Conservation (phyloP, 1,284 basidiomycete species). For the Papiliotrema terrestris region DNA sequence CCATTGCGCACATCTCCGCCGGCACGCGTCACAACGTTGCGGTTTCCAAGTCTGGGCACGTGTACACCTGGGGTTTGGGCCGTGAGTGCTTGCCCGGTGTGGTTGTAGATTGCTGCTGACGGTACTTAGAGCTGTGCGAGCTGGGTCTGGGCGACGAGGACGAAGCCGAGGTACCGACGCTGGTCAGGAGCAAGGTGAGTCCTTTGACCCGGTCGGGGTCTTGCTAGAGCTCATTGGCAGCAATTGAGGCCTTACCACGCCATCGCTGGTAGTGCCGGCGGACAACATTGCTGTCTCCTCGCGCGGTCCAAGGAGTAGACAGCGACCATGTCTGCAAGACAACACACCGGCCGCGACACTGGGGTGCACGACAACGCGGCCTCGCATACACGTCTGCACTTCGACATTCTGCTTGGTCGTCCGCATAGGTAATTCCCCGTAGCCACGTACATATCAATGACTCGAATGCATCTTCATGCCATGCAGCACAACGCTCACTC, state of each 20-base stretch:
- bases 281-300: constrained; percentile 52
- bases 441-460: no score
- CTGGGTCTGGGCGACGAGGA: constrained; percentile 53
- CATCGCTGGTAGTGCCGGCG: constrained; percentile 50
- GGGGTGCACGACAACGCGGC: no score
- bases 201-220: neutral
- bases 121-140: constrained; percentile 32
- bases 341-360: no score
- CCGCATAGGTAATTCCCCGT: no score
- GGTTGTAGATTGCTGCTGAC: neutral
- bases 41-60: constrained; percentile 68
- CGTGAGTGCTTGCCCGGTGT: constrained; percentile 43
- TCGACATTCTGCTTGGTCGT: no score
- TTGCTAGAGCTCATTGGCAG: constrained; percentile 1
- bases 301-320: constrained; percentile 7
- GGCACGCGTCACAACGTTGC: constrained; percentile 82
- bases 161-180: constrained; percentile 58
- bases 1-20: constrained; percentile 67
- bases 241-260: constrained; percentile 48
- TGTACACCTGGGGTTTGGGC: constrained; percentile 84
- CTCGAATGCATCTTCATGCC: no score
- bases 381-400: no score
- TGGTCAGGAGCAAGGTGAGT: constrained; percentile 60
- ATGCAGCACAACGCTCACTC: no score
- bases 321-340: no score